Evolutionary conservation across 805 yeast genomes (phyloP), one percentile per base, ranked within the genome.

Genomic region (Lipomyces kockii): DNA sequence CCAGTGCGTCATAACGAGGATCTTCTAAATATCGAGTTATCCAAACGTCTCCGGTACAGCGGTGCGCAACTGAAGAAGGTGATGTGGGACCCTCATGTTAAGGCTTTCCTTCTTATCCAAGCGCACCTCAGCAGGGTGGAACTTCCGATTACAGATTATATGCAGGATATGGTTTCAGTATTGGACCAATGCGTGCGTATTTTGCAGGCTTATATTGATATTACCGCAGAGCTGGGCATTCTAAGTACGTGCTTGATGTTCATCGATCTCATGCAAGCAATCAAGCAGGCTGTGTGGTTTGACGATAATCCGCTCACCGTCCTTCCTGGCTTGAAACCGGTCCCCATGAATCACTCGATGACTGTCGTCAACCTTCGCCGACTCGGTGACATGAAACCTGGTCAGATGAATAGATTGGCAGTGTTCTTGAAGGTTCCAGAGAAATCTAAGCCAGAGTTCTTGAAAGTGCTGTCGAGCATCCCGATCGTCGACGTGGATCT

Each of bases 1-100:
- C 94, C 97, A 1, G 91, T 95, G 0, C 83, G 97, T 69, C 97
- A 93, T 76, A 97, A 97, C 32, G 97, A 92, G 78, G 97, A 91
- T 73, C 81, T 92, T 64, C 86, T 91, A 79, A 92, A 92, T 78
- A 86, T 85, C 79, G 97, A 92, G 75, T 82, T 93, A 83, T 90
- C 97, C 1, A 87, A 86, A 68, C 86, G 86, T 60, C 85, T 90
- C 82, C 82, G 91, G 62, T 92, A 84, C 73, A 82, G 84, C 0
- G 87, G 85, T 0, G 75, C 73, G 25, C 58, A 57, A 27, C 74
- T 82, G 27, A 75, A 75, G 12, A 71, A 77, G 69, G 83, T 84
- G 69, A 87, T 91, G 78, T 91, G 95, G 88, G 96, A 92, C 76
- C 95, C 96, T 4, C 96, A 90, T 76, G 90, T 90, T 71, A 90